phyloP scores from a whole-genome alignment of 2,329 filamentous ascomycete genomes.

The Diaporthe aspalathi region DNA sequence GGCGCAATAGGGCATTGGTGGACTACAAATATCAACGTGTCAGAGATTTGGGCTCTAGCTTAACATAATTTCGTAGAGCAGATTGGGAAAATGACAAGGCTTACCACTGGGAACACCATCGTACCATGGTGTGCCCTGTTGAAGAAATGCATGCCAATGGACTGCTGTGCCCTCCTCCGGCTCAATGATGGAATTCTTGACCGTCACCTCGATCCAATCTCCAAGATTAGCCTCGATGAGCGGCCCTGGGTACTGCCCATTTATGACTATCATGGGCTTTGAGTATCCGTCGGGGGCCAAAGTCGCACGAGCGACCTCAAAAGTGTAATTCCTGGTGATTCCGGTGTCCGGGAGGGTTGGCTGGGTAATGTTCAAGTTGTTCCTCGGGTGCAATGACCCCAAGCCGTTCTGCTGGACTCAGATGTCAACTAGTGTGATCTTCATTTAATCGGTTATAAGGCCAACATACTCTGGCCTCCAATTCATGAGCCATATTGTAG shows the following conservation, averaged over 20 bases:
- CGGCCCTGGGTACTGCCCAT: constrained; percentile 62
- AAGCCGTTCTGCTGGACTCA: too few species aligned
- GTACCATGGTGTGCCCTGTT: constrained; percentile 44
- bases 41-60: not conserved
- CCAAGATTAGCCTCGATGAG: constrained; percentile 40
- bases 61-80: too few species aligned
- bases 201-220: constrained; percentile 41
- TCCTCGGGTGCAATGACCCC: too few species aligned
- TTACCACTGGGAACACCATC: constrained; percentile 31
- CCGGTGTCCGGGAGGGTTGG: constrained; percentile 48
- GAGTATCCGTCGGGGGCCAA: constrained; percentile 50
- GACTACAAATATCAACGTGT: constrained; percentile 44
- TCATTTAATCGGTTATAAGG: too few species aligned
- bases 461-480: too few species aligned
- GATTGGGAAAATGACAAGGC: not conserved
- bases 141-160: constrained; percentile 55
- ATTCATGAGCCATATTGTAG: too few species aligned
- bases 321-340: constrained; percentile 51
- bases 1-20: constrained; percentile 63
- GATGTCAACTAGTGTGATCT: too few species aligned
- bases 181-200: constrained; percentile 49
- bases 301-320: constrained; percentile 43
- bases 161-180: constrained; percentile 51
- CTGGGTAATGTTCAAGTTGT: too few species aligned
- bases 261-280: constrained; percentile 51